Percentiles rank a stretch among this genome's conserved stretches.
phyloP scores from a whole-genome alignment of 2,329 filamentous ascomycete species.

The Ceratocystis cubensis region DNA sequence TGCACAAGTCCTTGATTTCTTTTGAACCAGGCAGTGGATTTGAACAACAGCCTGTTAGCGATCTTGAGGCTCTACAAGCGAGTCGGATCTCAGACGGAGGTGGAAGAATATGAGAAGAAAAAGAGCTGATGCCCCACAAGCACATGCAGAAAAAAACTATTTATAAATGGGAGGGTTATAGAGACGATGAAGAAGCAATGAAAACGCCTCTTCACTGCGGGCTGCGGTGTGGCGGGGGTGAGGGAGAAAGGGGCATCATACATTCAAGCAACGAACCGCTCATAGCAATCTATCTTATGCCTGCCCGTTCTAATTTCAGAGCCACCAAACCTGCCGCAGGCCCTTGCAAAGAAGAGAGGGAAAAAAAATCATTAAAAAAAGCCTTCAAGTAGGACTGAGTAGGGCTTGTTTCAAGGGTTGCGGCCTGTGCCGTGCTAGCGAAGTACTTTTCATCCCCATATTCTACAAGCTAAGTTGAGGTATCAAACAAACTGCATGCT shows the following conservation, averaged over 20 bases:
- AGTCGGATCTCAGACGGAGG: neutral
- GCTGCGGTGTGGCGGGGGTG: neutral
- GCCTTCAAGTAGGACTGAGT: neutral
- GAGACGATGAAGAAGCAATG: neutral
- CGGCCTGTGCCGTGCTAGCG: slow-evolving; percentile 9
- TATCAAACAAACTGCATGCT: neutral
- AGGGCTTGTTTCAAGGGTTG: neutral
- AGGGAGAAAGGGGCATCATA: neutral
- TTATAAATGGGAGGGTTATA: neutral
- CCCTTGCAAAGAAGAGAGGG: neutral
- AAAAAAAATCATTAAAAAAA: neutral
- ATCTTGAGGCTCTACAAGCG: neutral
- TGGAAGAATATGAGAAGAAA: neutral
- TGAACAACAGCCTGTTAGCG: neutral
- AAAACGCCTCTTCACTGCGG: neutral
- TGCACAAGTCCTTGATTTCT: neutral
- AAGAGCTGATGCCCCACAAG: neutral
- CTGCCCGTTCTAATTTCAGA: slow-evolving; percentile 3
- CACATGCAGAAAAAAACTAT: neutral
- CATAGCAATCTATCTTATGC: neutral
- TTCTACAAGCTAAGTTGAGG: neutral
- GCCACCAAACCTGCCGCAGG: neutral
- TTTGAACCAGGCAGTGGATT: neutral
- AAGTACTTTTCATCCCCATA: neutral
- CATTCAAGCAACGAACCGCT: no score